phyloP scores from a whole-genome alignment of 2,329 filamentous ascomycete species.

The Claviceps cyperi region DNA sequence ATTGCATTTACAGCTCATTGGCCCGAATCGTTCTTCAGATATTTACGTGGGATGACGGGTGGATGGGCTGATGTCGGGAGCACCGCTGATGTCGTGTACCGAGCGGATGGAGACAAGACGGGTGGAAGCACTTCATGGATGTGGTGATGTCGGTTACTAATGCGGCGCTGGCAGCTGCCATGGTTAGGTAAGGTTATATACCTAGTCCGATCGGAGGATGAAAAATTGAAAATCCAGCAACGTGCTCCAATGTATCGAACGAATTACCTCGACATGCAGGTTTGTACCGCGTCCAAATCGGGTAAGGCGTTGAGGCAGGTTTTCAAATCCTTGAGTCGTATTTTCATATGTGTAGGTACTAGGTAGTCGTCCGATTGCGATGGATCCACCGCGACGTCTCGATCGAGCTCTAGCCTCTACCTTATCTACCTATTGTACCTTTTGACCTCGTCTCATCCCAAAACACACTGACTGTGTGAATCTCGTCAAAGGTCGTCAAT shows the following conservation, averaged over 20 bases:
- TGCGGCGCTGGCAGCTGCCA: too few species aligned
- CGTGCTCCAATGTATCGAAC: too few species aligned
- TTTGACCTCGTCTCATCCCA: conserved; percentile 1
- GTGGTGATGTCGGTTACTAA: too few species aligned
- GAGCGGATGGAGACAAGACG: neutral
- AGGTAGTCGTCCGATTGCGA: neutral
- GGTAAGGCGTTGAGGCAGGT: too few species aligned
- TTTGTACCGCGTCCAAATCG: too few species aligned
- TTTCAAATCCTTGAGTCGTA: too few species aligned
- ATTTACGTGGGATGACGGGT: neutral
- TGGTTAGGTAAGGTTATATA: too few species aligned
- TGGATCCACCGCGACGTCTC: conserved; percentile 2
- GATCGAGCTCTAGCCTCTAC: neutral
- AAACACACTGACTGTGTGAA: neutral
- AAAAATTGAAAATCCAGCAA: too few species aligned
- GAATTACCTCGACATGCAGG: too few species aligned
- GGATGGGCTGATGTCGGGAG: neutral
- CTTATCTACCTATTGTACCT: too few species aligned
- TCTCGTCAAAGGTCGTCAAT: neutral
- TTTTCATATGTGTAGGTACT: too few species aligned
- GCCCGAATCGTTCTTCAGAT: neutral
- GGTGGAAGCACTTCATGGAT: neutral
- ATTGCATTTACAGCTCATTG: neutral
- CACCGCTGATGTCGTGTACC: neutral
- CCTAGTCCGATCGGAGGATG: too few species aligned